phyloP scores from a whole-genome alignment of 257 asterid species.

The Lithospermum erythrorhizon region DNA sequence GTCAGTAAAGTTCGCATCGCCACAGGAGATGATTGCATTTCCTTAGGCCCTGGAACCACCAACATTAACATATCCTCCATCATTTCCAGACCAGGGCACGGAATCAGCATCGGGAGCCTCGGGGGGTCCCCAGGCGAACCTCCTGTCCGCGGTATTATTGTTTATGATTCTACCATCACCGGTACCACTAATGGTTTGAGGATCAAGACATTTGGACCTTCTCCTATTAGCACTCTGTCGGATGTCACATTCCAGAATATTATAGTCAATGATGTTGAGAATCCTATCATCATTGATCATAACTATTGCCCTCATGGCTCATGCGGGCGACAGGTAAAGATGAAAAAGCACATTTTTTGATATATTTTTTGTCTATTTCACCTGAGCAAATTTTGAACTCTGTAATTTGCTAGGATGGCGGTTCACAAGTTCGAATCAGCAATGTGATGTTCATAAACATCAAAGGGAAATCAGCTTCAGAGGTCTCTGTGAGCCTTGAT shows the following conservation, averaged over 20 bases:
- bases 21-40: constrained; percentile 20
- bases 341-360: too few relatives aligned
- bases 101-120: constrained; percentile 21
- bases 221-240: constrained; percentile 7
- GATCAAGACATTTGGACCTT: constrained; percentile 22
- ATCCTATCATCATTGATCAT: constrained; percentile 19
- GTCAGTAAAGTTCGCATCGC: not conserved
- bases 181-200: constrained; percentile 12
- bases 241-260: constrained; percentile 7
- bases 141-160: constrained; percentile 5
- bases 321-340: constrained; percentile 11
- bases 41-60: constrained; percentile 11
- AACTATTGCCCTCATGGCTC: constrained; percentile 9
- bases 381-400: not conserved
- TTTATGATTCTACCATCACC: constrained; percentile 3
- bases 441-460: constrained; percentile 7
- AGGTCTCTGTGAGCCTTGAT: not conserved
- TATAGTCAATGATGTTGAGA: not conserved
- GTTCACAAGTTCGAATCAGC: constrained; percentile 13
- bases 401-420: too few relatives aligned
- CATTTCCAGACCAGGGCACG: constrained; percentile 19
- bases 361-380: too few relatives aligned
- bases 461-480: constrained; percentile 4
- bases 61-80: constrained; percentile 8
- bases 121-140: constrained; percentile 9